Conservation (phyloP, 257 asterid species). For the Ilex aquifolium region DNA sequence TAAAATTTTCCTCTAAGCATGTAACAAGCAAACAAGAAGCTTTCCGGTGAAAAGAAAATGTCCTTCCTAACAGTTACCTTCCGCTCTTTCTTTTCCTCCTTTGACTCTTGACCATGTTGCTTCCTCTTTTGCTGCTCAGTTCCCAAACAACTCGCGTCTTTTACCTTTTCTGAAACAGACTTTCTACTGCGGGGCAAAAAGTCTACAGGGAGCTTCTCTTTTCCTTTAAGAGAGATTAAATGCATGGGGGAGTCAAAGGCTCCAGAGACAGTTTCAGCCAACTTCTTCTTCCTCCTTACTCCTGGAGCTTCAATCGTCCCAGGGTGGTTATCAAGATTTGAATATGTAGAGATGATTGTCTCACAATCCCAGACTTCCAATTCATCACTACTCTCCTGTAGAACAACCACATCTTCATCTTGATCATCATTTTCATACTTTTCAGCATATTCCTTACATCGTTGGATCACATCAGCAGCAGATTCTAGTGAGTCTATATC, state of each 20-base stretch:
- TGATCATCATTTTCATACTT: conserved; percentile 48
- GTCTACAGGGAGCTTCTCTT: conserved; percentile 73
- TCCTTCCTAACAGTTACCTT: conserved; percentile 40
- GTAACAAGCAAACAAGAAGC: not conserved
- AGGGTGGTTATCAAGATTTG: conserved; percentile 90
- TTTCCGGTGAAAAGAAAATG: not conserved
- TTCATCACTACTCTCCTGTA: conserved; percentile 74
- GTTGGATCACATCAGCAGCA: conserved; percentile 54
- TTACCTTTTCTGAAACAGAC: conserved; percentile 29
- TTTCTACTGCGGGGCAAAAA: conserved; percentile 58
- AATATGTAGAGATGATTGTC: conserved; percentile 75
- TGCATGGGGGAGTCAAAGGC: conserved; percentile 30
- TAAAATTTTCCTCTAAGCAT: not conserved
- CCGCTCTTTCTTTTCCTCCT: conserved; percentile 94
- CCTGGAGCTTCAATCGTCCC: conserved; percentile 83
- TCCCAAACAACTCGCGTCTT: conserved; percentile 27
- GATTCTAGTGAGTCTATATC: conserved; percentile 44
- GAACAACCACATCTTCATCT: conserved; percentile 41
- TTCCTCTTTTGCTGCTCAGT: conserved; percentile 45
- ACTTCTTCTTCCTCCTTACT: conserved; percentile 62
- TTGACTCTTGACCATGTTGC: conserved; percentile 65
- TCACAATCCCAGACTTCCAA: conserved; percentile 94
- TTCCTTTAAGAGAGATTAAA: conserved; percentile 70
- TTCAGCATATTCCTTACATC: conserved; percentile 69
- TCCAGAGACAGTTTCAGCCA: conserved; percentile 44